Percentiles rank a stretch among this genome's conserved stretches.
Conservation (phyloP, 2,329 filamentous ascomycete species). For the Sporothrix dimorphospora region DNA sequence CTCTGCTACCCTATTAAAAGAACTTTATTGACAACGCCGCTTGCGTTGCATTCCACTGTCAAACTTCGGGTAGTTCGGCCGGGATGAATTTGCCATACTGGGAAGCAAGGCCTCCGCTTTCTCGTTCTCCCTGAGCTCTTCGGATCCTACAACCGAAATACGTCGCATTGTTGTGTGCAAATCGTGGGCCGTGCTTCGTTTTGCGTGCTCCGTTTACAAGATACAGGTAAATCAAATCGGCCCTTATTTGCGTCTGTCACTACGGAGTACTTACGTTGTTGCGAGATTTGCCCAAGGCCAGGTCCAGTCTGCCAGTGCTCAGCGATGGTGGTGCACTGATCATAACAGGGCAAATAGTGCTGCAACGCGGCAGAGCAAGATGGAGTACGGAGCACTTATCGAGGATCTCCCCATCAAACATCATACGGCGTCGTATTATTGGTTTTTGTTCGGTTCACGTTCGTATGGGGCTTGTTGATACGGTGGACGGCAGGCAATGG, state of each 20-base stretch:
- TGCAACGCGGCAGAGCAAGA: constrained; percentile 15
- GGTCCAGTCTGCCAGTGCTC: neutral
- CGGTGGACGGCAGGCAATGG: constrained; percentile 11
- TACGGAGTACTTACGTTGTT: too few species aligned
- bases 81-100: neutral
- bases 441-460: too few species aligned
- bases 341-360: neutral
- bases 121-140: neutral
- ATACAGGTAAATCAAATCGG: neutral
- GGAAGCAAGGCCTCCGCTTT: neutral
- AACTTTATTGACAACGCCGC: neutral
- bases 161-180: neutral
- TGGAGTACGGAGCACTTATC: neutral
- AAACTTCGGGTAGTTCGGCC: constrained; percentile 9
- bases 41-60: neutral
- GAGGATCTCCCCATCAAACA: neutral
- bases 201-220: neutral
- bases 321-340: neutral
- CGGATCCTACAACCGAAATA: constrained; percentile 7
- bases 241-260: neutral
- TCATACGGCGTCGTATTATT: constrained; percentile 14
- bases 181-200: neutral
- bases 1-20: neutral
- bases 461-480: neutral
- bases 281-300: neutral